Base-by-base conservation (phyloP, 495 filamentous ascomycete genomes). In the Trichocladium uniseriatum region DNA sequence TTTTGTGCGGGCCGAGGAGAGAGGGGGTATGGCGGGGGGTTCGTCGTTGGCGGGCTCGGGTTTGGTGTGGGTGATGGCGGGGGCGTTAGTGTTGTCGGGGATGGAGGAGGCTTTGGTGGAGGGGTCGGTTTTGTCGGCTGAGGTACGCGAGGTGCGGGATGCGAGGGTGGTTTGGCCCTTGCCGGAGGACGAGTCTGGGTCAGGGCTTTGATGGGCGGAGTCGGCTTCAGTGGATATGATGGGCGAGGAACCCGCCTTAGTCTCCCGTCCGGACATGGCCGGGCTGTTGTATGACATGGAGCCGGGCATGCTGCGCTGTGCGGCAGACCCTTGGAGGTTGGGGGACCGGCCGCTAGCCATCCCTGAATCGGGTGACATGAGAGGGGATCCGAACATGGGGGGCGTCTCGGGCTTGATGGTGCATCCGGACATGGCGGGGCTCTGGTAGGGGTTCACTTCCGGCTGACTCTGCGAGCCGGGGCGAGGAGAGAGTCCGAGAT, bases 41-140 rank as follows among this genome's bases (percentile, higher is more conserved):
- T 54, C 24, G 10, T 16, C 6, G 8, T 43, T 15, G 38, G 4
- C n/a, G 21, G 38, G n/a, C 24, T 27, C 36, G 15, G 38, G 28
- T 11, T 48, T 48, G 27, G 2, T 2, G 27, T 40, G 16, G 18
- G 36, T 15, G 24, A 48, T 41, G 10, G 13, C 37, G 0, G 38
- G 39, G 6, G 49, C 39, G 39, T 29, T 29, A 8, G 4, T 27
- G 39, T 56, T 44, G 32, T 48, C 38, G 19, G 53, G 38, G n/a
- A n/a, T n/a, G 20, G 54, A 57, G 1, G 54, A 53, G 14, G 50
- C 45, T 14, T 54, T 54, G 40, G 51, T 54, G 0, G 42, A 41
- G 5, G 37, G n/a, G 43, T 19, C 39, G 49, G 37, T 19, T 32
- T 41, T 46, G 28, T 47, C 37, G 38, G 18, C 11, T 3, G 45